Evolutionary conservation across 1,284 basidiomycete species (phyloP), one percentile per base, ranked within the genome.

Genomic region (Porphyrellus sp.): DNA sequence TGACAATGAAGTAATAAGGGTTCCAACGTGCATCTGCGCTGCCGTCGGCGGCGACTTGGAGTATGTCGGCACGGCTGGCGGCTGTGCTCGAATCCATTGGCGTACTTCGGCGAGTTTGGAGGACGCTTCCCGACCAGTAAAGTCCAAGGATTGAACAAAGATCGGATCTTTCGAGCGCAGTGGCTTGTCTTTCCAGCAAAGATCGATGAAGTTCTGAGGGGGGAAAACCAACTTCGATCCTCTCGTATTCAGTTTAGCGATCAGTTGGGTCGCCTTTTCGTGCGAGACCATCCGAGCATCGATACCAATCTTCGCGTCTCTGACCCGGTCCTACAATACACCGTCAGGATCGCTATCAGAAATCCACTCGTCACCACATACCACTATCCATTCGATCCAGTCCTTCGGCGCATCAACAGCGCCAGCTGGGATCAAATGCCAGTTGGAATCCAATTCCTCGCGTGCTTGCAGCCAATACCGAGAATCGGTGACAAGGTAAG

Each of bases 401-500:
- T 91, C 85, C 57, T 78, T 80, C 1, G 82, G 78, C 2, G 77
- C 81, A 31, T 79, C 78, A 11, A 70, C 59, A 2, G 74, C 67
- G 1, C 91, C 93, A 2, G 86, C 83, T 49, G 78, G 76, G 49
- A 93, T 77, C 33, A 95, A 63, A 13, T 76, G 75, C 93, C 93
- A 98, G 58, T 90, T 85, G 18, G 70, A 58, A 66, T 93, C 89
- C 16, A 93, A 71, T 65, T 95, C 84, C 12, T 83, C 75, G 9
- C 78, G 77, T 7, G 93, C 93, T 71, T 94, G 92, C 2, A 87
- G 67, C 86, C 91, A 96, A 69, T 97, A 97, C 25, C 93, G 80
- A 24, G 92, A 91, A 70, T 98, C 93, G 20, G 86, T 88, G 58
- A 95, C 79, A 25, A 97, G 77, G 60, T 88, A 87, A 4, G 86